Percentiles rank a stretch among this genome's conserved stretches.
phyloP scores from a whole-genome alignment of 148 eudicot genomes.

The Rhododendron williamsianum region DNA sequence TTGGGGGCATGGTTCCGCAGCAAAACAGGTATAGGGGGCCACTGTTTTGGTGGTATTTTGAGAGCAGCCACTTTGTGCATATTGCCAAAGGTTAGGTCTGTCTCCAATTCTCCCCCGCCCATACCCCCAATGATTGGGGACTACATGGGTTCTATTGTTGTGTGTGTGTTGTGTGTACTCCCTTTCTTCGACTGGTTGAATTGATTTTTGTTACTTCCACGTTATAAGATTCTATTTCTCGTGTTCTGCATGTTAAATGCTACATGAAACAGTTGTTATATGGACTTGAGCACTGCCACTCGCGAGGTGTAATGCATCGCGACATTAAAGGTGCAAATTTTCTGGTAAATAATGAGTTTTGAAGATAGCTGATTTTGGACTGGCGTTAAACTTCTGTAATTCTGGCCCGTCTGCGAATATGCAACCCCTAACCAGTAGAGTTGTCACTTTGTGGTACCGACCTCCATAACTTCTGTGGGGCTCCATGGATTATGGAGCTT shows the following conservation, averaged over 20 bases:
- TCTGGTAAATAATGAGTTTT: constrained; percentile 36
- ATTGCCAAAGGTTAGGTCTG: too few species aligned
- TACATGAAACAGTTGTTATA: constrained; percentile 34
- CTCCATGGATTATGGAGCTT: constrained; percentile 9
- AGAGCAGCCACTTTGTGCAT: too few species aligned
- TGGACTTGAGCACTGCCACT: constrained; percentile 42
- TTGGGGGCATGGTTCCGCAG: too few species aligned
- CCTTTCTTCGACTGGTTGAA: neutral
- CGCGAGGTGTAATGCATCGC: constrained; percentile 31
- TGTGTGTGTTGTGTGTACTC: too few species aligned
- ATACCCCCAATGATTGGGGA: too few species aligned
- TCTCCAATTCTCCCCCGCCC: too few species aligned
- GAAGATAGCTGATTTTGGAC: constrained; percentile 63
- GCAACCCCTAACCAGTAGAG: constrained; percentile 35
- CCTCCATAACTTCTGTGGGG: constrained; percentile 43
- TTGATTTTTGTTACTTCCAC: neutral
- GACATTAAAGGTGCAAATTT: constrained; percentile 39
- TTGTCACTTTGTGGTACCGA: constrained; percentile 44
- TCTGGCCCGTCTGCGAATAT: constrained; percentile 16
- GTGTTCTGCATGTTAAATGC: constrained; percentile 31
- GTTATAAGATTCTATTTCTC: constrained; percentile 2
- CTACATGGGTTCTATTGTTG: too few species aligned
- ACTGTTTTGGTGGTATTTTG: too few species aligned
- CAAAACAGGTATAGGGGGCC: too few species aligned
- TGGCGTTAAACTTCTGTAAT: constrained; percentile 25